Base-by-base conservation (phyloP, 1,284 basidiomycete genomes). In the Ceratobasidium sp. region DNA sequence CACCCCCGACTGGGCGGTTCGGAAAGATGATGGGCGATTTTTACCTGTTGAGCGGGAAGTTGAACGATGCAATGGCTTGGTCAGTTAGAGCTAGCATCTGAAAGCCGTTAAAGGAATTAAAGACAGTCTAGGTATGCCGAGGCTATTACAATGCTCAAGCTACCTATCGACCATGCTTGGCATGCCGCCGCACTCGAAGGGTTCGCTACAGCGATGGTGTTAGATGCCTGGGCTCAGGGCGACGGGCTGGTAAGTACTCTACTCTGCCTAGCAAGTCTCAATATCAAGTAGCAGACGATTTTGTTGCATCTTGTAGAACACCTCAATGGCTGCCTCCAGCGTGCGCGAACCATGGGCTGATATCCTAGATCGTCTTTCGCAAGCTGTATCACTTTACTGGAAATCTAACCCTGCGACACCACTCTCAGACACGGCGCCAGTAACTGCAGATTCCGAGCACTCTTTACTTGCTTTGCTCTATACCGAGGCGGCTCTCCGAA, bases 11-110 rank as follows among this genome's bases (percentile, higher is more conserved):
- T 79, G 93, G 89, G 36, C 83, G 95, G 72, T 83, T 96, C 53
- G 91, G 89, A 80, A 97, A 96, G 81, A 85, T 96, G 18, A 84
- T 94, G n/a, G 96, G 89, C 0, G 94, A 97, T 80, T 86, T 97
- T 76, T 95, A 92, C 80, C 82, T 97, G 30, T 82, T 97, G 23
- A 87, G 93, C 9, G 96, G 96, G 18, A 85, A 92, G 76, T 87
- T 88, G 52, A 86, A 88, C 62, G 94, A 97, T 79, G 92, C 95
- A 0, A 83, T 85, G 61, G 85, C 91, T 74, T 94, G 92, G 92
- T 94, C 80, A 74, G 86, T 39, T 18, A 2, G 62, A 59, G 43
- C 26, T 34, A 50, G 23, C n/a, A n/a, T n/a, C n/a, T n/a, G n/a
- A n/a, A 18, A 18, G 43, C 4, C 9, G 58, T 55, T 10, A 18